These are phyloP conservation scores for Zasmidium angulare DNA, from an alignment of 2,329 filamentous ascomycete species.

Conservation along the genomic window DNA sequence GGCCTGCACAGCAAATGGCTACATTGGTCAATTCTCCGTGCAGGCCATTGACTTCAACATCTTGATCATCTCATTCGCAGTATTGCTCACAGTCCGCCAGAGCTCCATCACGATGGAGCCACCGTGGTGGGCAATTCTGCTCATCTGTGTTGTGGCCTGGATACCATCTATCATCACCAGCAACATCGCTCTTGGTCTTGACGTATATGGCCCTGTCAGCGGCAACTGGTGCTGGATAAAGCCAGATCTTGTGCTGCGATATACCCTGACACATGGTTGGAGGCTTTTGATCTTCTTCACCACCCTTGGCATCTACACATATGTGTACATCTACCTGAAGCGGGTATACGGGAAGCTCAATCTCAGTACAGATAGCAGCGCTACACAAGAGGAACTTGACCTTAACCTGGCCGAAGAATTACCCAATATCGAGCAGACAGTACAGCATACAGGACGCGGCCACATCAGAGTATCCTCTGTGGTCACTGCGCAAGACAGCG, in stretches of 20 bases:
- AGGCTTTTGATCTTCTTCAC: slow-evolving; percentile 45
- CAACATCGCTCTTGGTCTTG: slow-evolving; percentile 31
- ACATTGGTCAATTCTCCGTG: slow-evolving; percentile 48
- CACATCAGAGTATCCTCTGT: background rate
- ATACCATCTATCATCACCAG: slow-evolving; percentile 42
- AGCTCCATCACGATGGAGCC: slow-evolving; percentile 36
- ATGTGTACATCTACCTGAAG: slow-evolving; percentile 42
- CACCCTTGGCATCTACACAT: slow-evolving; percentile 45
- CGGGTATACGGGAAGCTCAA: slow-evolving; percentile 18
- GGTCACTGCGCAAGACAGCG: background rate
- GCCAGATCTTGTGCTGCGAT: slow-evolving; percentile 40
- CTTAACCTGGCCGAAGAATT: background rate
- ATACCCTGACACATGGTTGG: slow-evolving; percentile 49
- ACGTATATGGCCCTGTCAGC: slow-evolving; percentile 40
- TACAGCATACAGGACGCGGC: background rate
- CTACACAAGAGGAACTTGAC: slow-evolving; percentile 1
- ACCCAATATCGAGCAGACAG: background rate
- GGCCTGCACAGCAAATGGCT: slow-evolving; percentile 46
- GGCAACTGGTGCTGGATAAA: slow-evolving; percentile 54
- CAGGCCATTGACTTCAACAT: slow-evolving; percentile 45
- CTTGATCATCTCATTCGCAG: slow-evolving; percentile 47
- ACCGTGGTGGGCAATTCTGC: slow-evolving; percentile 27
- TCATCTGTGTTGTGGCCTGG: slow-evolving; percentile 44
- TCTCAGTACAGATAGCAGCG: background rate
- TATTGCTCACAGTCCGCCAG: slow-evolving; percentile 42